Evolutionary conservation across 371 early-diverging fungal genomes (phyloP).

Genomic region (Rhizopus sp.): DNA sequence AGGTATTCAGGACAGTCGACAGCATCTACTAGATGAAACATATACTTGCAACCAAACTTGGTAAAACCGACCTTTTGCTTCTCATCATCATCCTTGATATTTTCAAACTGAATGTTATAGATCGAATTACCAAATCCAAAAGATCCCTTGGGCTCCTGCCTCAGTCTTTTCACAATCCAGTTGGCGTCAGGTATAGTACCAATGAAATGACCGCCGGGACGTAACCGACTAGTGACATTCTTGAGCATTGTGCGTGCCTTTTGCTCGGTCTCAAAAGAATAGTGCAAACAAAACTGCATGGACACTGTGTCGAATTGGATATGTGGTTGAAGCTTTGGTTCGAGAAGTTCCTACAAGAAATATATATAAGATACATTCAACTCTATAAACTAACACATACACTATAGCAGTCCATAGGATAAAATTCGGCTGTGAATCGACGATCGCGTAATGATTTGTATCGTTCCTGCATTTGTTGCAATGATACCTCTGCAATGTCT

Average conservation of each 20-base stretch:
- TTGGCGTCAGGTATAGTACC: constrained; percentile 96
- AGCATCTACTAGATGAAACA: constrained; percentile 95
- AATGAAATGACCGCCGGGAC: constrained; percentile 87
- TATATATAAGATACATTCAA: neutral
- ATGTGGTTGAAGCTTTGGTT: constrained; percentile 53
- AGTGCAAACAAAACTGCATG: constrained; percentile 98
- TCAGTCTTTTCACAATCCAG: constrained; percentile 71
- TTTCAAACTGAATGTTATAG: constrained; percentile 82
- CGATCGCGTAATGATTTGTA: constrained; percentile 60
- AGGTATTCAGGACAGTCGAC: constrained; percentile 98
- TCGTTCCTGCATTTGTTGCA: constrained; percentile 86
- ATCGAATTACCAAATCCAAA: constrained; percentile 83
- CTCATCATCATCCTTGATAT: constrained; percentile 42
- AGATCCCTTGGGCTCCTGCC: constrained; percentile 30
- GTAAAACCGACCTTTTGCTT: constrained; percentile 43
- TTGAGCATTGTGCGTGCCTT: constrained; percentile 80
- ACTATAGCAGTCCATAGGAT: constrained; percentile 81
- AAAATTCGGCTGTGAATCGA: constrained; percentile 73
- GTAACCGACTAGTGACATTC: constrained; percentile 81
- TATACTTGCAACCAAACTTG: constrained; percentile 86
- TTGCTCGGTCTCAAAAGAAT: constrained; percentile 90
- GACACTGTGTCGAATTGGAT: constrained; percentile 85
- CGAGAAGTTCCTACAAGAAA: constrained; percentile 50
- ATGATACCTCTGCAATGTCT: constrained; percentile 94
- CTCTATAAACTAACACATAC: constrained; percentile 35